Evolutionary conservation across 495 filamentous ascomycete species (phyloP).

Genomic region (Daldinia concentrica): DNA sequence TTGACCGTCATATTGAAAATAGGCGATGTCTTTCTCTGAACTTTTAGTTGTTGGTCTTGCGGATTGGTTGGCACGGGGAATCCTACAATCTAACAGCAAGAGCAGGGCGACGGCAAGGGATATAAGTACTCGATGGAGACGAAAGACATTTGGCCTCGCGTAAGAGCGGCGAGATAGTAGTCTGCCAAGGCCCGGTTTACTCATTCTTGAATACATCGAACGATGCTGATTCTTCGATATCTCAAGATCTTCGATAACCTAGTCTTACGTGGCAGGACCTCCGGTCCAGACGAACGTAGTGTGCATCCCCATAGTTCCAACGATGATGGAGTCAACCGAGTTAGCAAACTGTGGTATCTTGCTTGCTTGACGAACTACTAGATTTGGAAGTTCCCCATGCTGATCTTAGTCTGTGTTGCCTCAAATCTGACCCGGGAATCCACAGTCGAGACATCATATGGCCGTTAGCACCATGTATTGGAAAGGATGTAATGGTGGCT

Average conservation of each 20-base stretch:
- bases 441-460: constrained; percentile 4
- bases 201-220: constrained; percentile 30
- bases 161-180: constrained; percentile 14
- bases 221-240: constrained; percentile 30
- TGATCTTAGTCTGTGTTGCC: constrained; percentile 28
- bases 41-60: constrained; percentile 21
- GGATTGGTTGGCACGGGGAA: constrained; percentile 38
- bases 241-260: constrained; percentile 32
- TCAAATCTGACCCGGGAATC: constrained; percentile 31
- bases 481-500: constrained; percentile 15
- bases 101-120: constrained; percentile 19
- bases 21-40: constrained; percentile 36
- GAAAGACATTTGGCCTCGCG: constrained; percentile 9
- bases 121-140: constrained; percentile 36
- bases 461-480: constrained; percentile 11
- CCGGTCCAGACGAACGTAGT: constrained; percentile 30
- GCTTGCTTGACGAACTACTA: constrained; percentile 31
- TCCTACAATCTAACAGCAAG: constrained; percentile 25
- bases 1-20: constrained; percentile 35
- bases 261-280: constrained; percentile 32
- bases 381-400: constrained; percentile 30
- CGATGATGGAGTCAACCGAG: constrained; percentile 34
- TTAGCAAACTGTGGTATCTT: constrained; percentile 33
- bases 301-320: constrained; percentile 36
- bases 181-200: constrained; percentile 8